Base-by-base conservation (phyloP, 2,329 filamentous ascomycete species). In the Ascochyta rabiei region DNA sequence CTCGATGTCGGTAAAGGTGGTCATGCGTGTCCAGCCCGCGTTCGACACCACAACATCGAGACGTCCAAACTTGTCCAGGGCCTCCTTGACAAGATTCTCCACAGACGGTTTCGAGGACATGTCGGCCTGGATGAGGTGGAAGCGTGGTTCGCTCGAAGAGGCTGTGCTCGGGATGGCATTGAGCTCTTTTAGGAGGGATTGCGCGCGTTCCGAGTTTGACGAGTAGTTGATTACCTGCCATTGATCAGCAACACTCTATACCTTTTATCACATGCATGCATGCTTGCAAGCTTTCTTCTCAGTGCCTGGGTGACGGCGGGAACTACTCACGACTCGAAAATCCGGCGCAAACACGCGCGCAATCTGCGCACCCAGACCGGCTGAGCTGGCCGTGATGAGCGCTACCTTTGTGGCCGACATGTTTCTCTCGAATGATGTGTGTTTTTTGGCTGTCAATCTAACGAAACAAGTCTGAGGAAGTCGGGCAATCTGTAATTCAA, bases 11-110 rank as follows among this genome's bases (percentile, higher is more conserved):
- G 73, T 74, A 63, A 87, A 87, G 16, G 77, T 77, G 26, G 82
- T 80, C 62, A 87, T 81, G 60, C 82, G 84, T 1, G 86, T 88
- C 83, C 84, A 88, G 34, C 86, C 86, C 4, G 87, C 85, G 18
- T 76, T 76, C 1, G 71, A 74, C 24, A 81, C 72, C 0, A 81
- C 79, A 10, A 81, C 75, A 53, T 82, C 79, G 4, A 81, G 64
- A 1, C 79, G 74, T 23, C 80, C 80, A 71, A 81, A 80, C 10
- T 69, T 74, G 10, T 65, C 59, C 37, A 81, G 59, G 0, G 79
- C 79, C 46, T 81, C 78, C 28, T 67, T 52, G 4, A 81, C 77
- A 3, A 82, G 75, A 7, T 61, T 67, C 48, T 78, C 69, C 3
- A 81, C 76, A 2, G 78, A 71, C 9, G 72, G 49, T 38, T 76